These are phyloP conservation scores for Colletotrichum lentis DNA, from an alignment of 2,329 filamentous ascomycete species.

Conservation along the genomic window DNA sequence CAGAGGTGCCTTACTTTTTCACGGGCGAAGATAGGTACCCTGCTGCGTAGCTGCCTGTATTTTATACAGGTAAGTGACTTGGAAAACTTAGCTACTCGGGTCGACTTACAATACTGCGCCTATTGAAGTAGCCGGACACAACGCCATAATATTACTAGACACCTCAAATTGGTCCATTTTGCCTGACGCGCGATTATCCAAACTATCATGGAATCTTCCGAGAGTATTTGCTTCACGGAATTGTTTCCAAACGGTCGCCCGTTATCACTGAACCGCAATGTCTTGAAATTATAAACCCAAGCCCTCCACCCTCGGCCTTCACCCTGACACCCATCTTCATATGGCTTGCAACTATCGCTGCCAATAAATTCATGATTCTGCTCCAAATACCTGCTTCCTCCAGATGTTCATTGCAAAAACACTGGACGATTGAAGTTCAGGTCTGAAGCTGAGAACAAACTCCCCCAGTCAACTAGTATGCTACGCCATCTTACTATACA, in stretches of 20 bases:
- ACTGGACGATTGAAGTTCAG: neutral
- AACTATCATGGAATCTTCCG: neutral
- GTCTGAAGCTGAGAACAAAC: neutral
- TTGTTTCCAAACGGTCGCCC: neutral
- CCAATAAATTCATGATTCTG: neutral
- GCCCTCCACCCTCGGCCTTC: neutral
- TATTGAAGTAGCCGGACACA: neutral
- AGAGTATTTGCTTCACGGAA: neutral
- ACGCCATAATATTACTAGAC: neutral
- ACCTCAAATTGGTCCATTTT: neutral
- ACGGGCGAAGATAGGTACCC: no score
- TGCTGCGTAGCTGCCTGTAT: no score
- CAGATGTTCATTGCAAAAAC: neutral
- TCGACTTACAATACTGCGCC: neutral
- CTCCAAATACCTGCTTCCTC: no score
- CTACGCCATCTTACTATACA: neutral
- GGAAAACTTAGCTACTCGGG: no score
- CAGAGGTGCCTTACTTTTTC: no score
- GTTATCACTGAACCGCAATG: neutral
- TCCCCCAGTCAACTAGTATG: neutral
- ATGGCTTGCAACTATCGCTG: no score
- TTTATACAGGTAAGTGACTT: no score
- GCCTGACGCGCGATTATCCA: neutral
- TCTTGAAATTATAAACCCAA: neutral
- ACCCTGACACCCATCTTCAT: no score